Base-by-base conservation (phyloP, 176 grass and related monocot species). In the Puccinellia tenuiflora region DNA sequence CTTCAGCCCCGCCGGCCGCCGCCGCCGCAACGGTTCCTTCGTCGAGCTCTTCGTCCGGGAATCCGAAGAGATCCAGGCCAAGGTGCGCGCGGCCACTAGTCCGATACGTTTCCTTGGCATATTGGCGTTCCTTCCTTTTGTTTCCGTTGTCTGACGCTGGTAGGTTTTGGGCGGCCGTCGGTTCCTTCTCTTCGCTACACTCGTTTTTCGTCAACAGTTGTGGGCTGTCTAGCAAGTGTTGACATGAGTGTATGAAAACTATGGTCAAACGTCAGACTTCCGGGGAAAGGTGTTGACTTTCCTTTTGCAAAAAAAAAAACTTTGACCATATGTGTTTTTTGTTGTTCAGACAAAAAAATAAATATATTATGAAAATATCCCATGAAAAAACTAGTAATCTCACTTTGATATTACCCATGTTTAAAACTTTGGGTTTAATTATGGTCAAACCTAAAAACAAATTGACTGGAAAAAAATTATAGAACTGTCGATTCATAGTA, bases 21-120 rank as follows among this genome's bases (percentile, higher is more conserved):
- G 25, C 65, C 65, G 14, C 9, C 51, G 45, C 40, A 72, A 76
- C 55, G 50, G 33, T 11, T 85, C 92, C 5, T 88, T 92, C 38
- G 78, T 81, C 62, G 84, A 94, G 68, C 53, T 94, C 75, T 90
- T 92, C 72, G 57, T 80, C 53, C 83, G 82, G 13, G 89, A 94
- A 45, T 54, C 75, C 24, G 92, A 94, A 79, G 81, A 71, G n/a
- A 39, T 94, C 24, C 92, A 94, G 51, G 76, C 92, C 84, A 91
- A 88, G 92, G 92, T 91, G 11, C 42, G 42, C 2, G 31, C 46
- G 7, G 35, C 12, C 57, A 6, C 0, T 68, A 22, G 33, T 76
- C 20, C 22, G 3, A 30, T 70, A 46, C 4, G 9, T 9, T 14
- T 47, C 38, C 28, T 33, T 55, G 55, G 2, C 9, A 54, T 28